Evolutionary conservation across 78 protist genomes (phyloP).

Genomic region (Dictyostelium intermedium): DNA sequence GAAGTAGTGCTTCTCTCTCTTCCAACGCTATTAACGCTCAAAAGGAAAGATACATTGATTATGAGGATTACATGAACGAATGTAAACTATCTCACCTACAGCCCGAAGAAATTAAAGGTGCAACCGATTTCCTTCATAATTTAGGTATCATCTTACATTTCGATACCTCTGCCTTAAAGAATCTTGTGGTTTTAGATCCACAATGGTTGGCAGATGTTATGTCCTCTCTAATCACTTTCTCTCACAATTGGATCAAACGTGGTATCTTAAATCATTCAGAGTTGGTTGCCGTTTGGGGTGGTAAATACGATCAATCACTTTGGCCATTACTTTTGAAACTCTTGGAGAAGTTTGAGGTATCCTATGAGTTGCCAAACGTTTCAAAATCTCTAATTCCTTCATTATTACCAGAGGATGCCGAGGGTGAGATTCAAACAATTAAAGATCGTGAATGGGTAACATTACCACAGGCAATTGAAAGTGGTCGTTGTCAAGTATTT

Average conservation of each 20-base stretch:
- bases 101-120: constrained; percentile 28
- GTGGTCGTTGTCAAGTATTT: constrained; percentile 15
- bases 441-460: constrained; percentile 48
- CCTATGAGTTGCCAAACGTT: constrained; percentile 64
- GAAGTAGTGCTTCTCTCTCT: background rate
- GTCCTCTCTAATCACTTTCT: constrained; percentile 57
- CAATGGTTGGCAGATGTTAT: constrained; percentile 83
- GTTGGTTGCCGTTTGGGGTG: constrained; percentile 62
- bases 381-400: constrained; percentile 36
- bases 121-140: constrained; percentile 59
- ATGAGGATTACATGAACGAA: constrained; percentile 23
- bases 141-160: constrained; percentile 69
- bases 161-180: constrained; percentile 58
- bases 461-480: background rate
- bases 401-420: constrained; percentile 74
- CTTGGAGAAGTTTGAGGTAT: constrained; percentile 74
- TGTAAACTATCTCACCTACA: constrained; percentile 8
- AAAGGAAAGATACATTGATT: constrained; percentile 57
- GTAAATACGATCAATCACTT: constrained; percentile 57
- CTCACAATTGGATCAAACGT: constrained; percentile 61
- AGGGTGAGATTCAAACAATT: constrained; percentile 8
- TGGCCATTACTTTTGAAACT: constrained; percentile 69
- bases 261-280: constrained; percentile 72
- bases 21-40: background rate
- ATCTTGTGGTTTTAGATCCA: constrained; percentile 74